Conservation (phyloP, 2,329 filamentous ascomycete species). For the Endoconidiophora laricicola region DNA sequence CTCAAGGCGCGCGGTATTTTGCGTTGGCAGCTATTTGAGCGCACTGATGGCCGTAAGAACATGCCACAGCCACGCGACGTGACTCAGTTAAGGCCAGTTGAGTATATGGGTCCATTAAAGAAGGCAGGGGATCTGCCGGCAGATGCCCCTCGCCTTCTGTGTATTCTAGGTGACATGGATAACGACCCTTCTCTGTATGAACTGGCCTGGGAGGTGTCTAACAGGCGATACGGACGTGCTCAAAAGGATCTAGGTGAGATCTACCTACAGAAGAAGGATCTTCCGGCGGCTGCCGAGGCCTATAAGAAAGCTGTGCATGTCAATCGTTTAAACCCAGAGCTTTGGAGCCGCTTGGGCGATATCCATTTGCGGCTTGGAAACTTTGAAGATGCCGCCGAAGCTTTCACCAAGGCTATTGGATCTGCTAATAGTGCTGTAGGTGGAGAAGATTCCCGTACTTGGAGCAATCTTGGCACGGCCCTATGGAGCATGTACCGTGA, state of each 20-base stretch:
- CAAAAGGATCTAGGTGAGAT: slow-evolving; percentile 74
- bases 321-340: slow-evolving; percentile 64
- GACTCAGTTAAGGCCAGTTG: slow-evolving; percentile 12
- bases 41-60: slow-evolving; percentile 36
- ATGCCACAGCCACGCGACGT: slow-evolving; percentile 1
- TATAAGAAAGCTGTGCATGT: slow-evolving; percentile 63
- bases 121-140: slow-evolving; percentile 43
- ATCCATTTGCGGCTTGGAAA: slow-evolving; percentile 62
- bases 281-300: slow-evolving; percentile 53
- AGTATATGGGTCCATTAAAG: slow-evolving; percentile 34
- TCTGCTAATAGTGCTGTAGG: slow-evolving; percentile 43
- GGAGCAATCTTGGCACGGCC: slow-evolving; percentile 84
- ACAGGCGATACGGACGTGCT: slow-evolving; percentile 64
- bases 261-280: slow-evolving; percentile 50
- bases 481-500: slow-evolving; percentile 53
- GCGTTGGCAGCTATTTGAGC: slow-evolving; percentile 61
- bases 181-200: slow-evolving; percentile 58
- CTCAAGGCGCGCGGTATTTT: slow-evolving; percentile 66
- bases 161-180: slow-evolving; percentile 84
- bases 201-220: slow-evolving; percentile 76
- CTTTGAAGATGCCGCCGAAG: slow-evolving; percentile 65
- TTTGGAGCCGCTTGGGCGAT: slow-evolving; percentile 86
- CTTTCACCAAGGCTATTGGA: slow-evolving; percentile 69
- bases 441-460: slow-evolving; percentile 77
- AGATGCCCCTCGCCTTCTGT: slow-evolving; percentile 77